A percentile compares a stretch with the other conserved stretches of the same genome.
These are phyloP conservation scores for Pseudozyma thailandica DNA, from an alignment of 1,284 basidiomycete genomes.

Conservation along the genomic window DNA sequence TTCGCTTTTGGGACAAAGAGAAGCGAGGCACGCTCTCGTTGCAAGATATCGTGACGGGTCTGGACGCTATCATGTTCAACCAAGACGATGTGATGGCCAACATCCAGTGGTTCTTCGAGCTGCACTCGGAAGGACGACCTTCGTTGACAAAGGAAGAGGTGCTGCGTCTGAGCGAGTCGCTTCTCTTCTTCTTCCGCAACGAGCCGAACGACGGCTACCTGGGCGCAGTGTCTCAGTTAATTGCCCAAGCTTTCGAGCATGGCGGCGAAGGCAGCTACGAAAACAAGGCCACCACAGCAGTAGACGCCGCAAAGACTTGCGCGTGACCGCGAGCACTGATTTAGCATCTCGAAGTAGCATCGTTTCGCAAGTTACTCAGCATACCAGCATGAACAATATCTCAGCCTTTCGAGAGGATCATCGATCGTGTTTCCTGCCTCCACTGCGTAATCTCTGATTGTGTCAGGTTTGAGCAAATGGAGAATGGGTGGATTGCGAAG, in stretches of 20 bases:
- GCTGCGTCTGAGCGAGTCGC: slow-evolving; percentile 85
- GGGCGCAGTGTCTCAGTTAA: slow-evolving; percentile 69
- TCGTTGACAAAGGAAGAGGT: slow-evolving; percentile 96
- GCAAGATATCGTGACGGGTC: slow-evolving; percentile 84
- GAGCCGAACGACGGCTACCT: slow-evolving; percentile 97
- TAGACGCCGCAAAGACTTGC: background rate
- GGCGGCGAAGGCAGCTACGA: slow-evolving; percentile 49
- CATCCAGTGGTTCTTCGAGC: slow-evolving; percentile 97
- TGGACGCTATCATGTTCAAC: slow-evolving; percentile 87
- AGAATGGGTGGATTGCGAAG: too few species aligned
- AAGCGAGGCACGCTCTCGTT: slow-evolving; percentile 59
- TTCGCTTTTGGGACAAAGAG: slow-evolving; percentile 63
- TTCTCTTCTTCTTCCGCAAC: slow-evolving; percentile 88
- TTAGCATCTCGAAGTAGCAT: background rate
- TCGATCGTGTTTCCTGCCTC: too few species aligned
- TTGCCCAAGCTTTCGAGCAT: slow-evolving; percentile 60
- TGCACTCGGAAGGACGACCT: slow-evolving; percentile 89
- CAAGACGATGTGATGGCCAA: slow-evolving; percentile 88
- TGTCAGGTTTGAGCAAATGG: background rate
- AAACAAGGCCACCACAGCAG: slow-evolving; percentile 27
- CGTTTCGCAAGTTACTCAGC: background rate
- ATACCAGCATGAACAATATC: slow-evolving; percentile 23
- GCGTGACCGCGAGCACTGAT: slow-evolving; percentile 3
- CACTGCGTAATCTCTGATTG: background rate
- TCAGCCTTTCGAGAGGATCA: too few species aligned